A percentile compares a stretch with the other conserved stretches of the same genome.
These are phyloP conservation scores for barrel medic (Medicago truncatula) DNA, from an alignment of 306 rosid species.

Conservation along the genomic window MtrunA17r5.0-ANR NC_053049.1:10479001-10479500, in stretches of 20 bases:
- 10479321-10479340: slow-evolving; percentile 16
- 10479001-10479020: background rate
- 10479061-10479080: slow-evolving; percentile 8
- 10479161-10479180: background rate
- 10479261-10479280: slow-evolving; percentile 19
- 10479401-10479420: slow-evolving; percentile 59
- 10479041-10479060: background rate
- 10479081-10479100: slow-evolving; percentile 21
- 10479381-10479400: slow-evolving; percentile 28
- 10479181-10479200: too few species aligned
- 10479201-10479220: background rate
- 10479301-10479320: slow-evolving; percentile 11
- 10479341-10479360: slow-evolving; percentile 26
- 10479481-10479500: slow-evolving; percentile 76
- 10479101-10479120: slow-evolving; percentile 5
- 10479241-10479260: background rate
- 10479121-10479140: background rate
- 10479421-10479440: slow-evolving; percentile 60
- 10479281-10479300: slow-evolving; percentile 20
- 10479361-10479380: slow-evolving; percentile 8
- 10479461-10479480: slow-evolving; percentile 99
- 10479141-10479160: slow-evolving; percentile 14
- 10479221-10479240: slow-evolving; percentile 11
- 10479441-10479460: slow-evolving; percentile 94
- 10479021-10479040: slow-evolving; percentile 3